Percentiles rank a stretch among this genome's conserved stretches.
phyloP scores from a whole-genome alignment of 2,329 filamentous ascomycete species.

The Fusarium mexicanum region DNA sequence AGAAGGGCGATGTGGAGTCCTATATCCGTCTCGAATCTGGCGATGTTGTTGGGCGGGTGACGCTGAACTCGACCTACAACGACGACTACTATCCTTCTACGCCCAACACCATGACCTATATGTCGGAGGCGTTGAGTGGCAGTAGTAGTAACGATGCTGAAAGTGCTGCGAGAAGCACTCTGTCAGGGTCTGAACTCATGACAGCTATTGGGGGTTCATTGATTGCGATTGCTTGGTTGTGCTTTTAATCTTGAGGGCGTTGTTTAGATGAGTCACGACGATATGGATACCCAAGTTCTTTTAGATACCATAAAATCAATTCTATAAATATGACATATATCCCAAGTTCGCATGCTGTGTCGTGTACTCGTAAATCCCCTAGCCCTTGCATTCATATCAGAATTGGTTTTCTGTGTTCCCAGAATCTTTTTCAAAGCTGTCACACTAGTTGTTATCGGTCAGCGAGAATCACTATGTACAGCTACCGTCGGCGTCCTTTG shows the following conservation, averaged over 20 bases:
- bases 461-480: fast-evolving
- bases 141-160: neutral
- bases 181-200: neutral
- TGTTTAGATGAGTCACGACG: slow-evolving; percentile 11
- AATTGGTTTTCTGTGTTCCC: too few species aligned
- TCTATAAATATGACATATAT: neutral
- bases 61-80: slow-evolving; percentile 69
- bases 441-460: too few species aligned
- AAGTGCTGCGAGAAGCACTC: neutral
- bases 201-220: slow-evolving; percentile 8
- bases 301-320: neutral
- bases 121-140: neutral
- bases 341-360: neutral
- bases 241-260: slow-evolving; percentile 4
- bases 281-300: slow-evolving; percentile 15
- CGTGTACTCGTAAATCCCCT: neutral
- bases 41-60: slow-evolving; percentile 59
- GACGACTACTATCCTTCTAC: slow-evolving; percentile 61
- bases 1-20: slow-evolving; percentile 59
- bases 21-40: slow-evolving; percentile 71
- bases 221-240: slow-evolving; percentile 9
- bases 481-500: neutral
- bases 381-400: too few species aligned
- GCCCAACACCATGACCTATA: slow-evolving; percentile 49
- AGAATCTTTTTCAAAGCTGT: too few species aligned